Conservation (phyloP, 2,329 filamentous ascomycete genomes). For the Diaporthe citriasiana region DNA sequence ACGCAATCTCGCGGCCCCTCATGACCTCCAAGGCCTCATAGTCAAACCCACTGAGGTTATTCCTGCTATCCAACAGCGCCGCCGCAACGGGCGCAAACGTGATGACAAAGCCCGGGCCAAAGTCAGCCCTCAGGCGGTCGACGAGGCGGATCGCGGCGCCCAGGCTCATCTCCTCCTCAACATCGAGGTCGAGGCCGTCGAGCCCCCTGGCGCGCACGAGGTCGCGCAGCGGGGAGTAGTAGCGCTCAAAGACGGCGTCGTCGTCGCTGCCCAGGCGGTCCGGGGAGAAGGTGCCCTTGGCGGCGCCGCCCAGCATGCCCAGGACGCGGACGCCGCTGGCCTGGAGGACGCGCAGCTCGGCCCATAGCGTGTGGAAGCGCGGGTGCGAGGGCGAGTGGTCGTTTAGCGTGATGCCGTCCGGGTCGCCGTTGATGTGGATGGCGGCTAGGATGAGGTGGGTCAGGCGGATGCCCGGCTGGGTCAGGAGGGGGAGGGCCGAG, state of each 20-base stretch:
- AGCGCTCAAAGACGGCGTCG: slow-evolving; percentile 73
- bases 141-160: slow-evolving; percentile 73
- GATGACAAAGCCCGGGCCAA: slow-evolving; percentile 77
- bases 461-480: slow-evolving; percentile 53
- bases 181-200: slow-evolving; percentile 79
- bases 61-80: slow-evolving; percentile 73
- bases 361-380: slow-evolving; percentile 77
- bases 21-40: slow-evolving; percentile 78
- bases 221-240: slow-evolving; percentile 75
- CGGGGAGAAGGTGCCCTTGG: slow-evolving; percentile 74
- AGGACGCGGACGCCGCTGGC: slow-evolving; percentile 80
- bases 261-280: slow-evolving; percentile 64
- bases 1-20: slow-evolving; percentile 75
- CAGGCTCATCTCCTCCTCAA: slow-evolving; percentile 81
- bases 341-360: slow-evolving; percentile 78
- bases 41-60: slow-evolving; percentile 81
- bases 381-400: slow-evolving; percentile 76
- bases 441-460: slow-evolving; percentile 85
- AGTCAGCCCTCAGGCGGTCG: slow-evolving; percentile 74
- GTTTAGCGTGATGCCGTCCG: slow-evolving; percentile 79
- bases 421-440: slow-evolving; percentile 80
- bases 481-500: slow-evolving; percentile 59
- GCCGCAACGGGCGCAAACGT: slow-evolving; percentile 84
- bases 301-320: slow-evolving; percentile 85
- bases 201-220: slow-evolving; percentile 71